These are phyloP conservation scores for Pontederia crassipes DNA, from an alignment of 176 grass and related monocot genomes.

Conservation along the genomic window DNA sequence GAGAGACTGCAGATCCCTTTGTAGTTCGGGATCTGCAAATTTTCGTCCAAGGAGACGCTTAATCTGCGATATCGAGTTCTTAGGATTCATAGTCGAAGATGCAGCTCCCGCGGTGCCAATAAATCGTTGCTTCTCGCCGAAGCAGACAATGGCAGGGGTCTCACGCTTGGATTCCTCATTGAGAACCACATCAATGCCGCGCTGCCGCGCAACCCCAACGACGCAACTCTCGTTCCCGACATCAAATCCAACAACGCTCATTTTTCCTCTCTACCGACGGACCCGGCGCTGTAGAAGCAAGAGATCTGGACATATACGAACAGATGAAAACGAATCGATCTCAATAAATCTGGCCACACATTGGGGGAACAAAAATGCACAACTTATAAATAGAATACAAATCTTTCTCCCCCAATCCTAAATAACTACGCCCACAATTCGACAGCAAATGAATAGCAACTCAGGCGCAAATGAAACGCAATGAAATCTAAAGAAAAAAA, in stretches of 20 bases:
- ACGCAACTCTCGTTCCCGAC: conserved; percentile 80
- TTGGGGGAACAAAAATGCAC: too few species aligned
- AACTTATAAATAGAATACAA: not conserved
- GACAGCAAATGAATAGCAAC: not conserved
- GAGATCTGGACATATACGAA: conserved; percentile 22
- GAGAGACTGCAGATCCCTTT: conserved; percentile 42
- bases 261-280: conserved; percentile 26
- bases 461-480: not conserved
- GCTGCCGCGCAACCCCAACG: conserved; percentile 72
- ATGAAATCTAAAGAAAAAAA: not conserved
- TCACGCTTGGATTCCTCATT: conserved; percentile 94
- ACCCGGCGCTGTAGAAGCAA: not conserved
- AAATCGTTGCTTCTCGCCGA: conserved; percentile 80
- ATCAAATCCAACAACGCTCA: conserved; percentile 93
- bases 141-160: conserved; percentile 81
- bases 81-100: conserved; percentile 69
- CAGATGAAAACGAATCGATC: not conserved
- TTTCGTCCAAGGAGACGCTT: conserved; percentile 63
- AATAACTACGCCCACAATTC: not conserved
- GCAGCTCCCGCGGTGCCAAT: conserved; percentile 59
- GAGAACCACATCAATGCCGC: conserved; percentile 82
- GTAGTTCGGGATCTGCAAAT: conserved; percentile 59
- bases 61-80: conserved; percentile 77
- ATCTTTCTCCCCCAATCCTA: not conserved
- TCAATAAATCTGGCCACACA: too few species aligned